Percentiles rank a stretch among this genome's conserved stretches.
phyloP scores from a whole-genome alignment of 306 rosid genomes.

The Vigna radiata region DNA sequence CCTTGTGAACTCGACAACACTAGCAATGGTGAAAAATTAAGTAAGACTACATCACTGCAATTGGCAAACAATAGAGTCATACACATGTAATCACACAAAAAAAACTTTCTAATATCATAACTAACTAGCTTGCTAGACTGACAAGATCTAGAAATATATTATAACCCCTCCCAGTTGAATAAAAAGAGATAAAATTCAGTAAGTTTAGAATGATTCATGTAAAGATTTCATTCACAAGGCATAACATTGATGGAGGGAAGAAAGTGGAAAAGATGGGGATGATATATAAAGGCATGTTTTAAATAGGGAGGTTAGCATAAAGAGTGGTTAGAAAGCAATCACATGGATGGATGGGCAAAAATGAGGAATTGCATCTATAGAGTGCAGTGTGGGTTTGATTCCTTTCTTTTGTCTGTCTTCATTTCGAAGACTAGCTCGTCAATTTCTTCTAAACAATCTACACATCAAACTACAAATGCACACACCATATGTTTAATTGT shows the following conservation, averaged over 20 bases:
- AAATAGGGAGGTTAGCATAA: too few relatives aligned
- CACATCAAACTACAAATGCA: too few relatives aligned
- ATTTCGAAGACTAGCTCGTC: too few relatives aligned
- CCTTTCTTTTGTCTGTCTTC: too few relatives aligned
- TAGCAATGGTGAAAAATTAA: not conserved
- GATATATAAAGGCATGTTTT: too few relatives aligned
- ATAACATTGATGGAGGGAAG: slow-evolving; percentile 7
- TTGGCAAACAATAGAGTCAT: not conserved
- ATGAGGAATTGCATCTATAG: too few relatives aligned
- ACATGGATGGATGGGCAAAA: too few relatives aligned
- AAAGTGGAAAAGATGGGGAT: too few relatives aligned
- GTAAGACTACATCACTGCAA: not conserved
- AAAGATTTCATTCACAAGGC: slow-evolving; percentile 25
- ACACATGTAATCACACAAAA: slow-evolving; percentile 5
- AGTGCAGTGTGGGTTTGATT: too few relatives aligned
- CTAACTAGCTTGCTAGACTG: slow-evolving; percentile 11
- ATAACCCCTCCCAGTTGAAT: slow-evolving; percentile 7
- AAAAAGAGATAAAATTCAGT: slow-evolving; percentile 7
- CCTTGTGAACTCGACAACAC: slow-evolving; percentile 13
- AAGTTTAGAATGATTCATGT: not conserved
- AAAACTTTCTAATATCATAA: not conserved
- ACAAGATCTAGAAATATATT: slow-evolving; percentile 6
- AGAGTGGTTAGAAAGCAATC: too few relatives aligned
- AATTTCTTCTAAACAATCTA: too few relatives aligned
- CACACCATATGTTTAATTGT: too few relatives aligned